These are phyloP conservation scores for Ogataea thermomethanolica DNA, from an alignment of 805 yeast genomes.

Conservation along the genomic window DNA sequence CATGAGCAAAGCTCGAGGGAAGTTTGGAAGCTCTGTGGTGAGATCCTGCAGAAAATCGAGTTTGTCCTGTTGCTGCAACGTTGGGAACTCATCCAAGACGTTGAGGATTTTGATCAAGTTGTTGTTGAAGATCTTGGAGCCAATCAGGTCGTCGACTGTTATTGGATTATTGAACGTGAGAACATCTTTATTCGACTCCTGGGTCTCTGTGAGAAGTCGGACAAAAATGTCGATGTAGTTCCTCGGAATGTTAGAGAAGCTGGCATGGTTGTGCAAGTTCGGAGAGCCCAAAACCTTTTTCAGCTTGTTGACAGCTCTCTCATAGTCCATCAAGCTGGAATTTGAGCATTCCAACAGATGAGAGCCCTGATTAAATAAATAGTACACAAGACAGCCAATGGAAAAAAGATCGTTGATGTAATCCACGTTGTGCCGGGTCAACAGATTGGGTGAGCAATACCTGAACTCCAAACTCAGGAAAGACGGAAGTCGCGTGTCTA, in stretches of 20 bases:
- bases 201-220: slow-evolving; percentile 48
- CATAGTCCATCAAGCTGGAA: slow-evolving; percentile 49
- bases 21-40: slow-evolving; percentile 47
- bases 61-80: slow-evolving; percentile 67
- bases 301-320: slow-evolving; percentile 45
- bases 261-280: slow-evolving; percentile 43
- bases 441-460: slow-evolving; percentile 81
- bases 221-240: slow-evolving; percentile 49
- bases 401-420: slow-evolving; percentile 81
- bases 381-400: slow-evolving; percentile 71
- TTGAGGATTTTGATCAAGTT: slow-evolving; percentile 77
- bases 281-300: slow-evolving; percentile 32
- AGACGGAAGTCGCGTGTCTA: slow-evolving; percentile 70
- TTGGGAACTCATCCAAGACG: slow-evolving; percentile 78
- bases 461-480: slow-evolving; percentile 69
- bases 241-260: slow-evolving; percentile 58
- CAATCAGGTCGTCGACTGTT: slow-evolving; percentile 63
- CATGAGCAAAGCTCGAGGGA: slow-evolving; percentile 54
- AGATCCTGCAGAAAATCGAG: slow-evolving; percentile 65
- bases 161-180: slow-evolving; percentile 28
- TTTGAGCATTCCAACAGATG: slow-evolving; percentile 42
- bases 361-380: slow-evolving; percentile 50
- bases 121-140: slow-evolving; percentile 74
- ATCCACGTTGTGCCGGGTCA: slow-evolving; percentile 59
- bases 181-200: slow-evolving; percentile 31